Conservation (phyloP, 2,329 filamentous ascomycete genomes). For the Talaromyces sp. region DNA sequence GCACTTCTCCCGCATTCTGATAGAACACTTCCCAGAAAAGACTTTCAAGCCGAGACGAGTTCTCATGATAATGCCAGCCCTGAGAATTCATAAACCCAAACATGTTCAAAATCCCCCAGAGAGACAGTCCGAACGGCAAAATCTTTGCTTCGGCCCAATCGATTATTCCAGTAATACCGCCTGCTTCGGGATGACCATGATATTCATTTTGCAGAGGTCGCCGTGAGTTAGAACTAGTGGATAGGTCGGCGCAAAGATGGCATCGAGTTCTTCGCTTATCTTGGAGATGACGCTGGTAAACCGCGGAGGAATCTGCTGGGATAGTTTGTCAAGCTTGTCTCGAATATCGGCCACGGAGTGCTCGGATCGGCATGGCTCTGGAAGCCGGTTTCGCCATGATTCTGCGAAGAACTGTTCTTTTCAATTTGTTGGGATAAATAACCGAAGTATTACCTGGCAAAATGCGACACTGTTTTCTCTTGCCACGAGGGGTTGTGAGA, state of each 20-base stretch:
- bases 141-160: not conserved
- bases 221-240: conserved; percentile 13
- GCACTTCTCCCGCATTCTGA: not conserved
- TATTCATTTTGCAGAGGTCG: conserved; percentile 14
- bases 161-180: not conserved
- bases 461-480: not conserved
- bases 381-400: not conserved
- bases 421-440: not conserved
- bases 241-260: conserved; percentile 6
- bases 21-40: not conserved
- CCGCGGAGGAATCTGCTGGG: conserved; percentile 5
- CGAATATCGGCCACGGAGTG: conserved; percentile 13
- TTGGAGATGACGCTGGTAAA: conserved; percentile 6
- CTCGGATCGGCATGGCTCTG: not conserved
- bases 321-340: conserved; percentile 10
- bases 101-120: not conserved
- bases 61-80: not conserved
- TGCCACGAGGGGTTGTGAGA: not conserved
- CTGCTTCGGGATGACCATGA: conserved; percentile 11
- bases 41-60: not conserved
- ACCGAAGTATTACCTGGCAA: not conserved
- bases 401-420: not conserved
- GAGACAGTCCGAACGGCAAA: not conserved
- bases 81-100: not conserved
- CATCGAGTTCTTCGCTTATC: conserved; percentile 9